Evolutionary conservation across 306 rosid genomes (phyloP), one percentile per base, ranked within the genome.

Genomic region (Trichosanthes truncata): DNA sequence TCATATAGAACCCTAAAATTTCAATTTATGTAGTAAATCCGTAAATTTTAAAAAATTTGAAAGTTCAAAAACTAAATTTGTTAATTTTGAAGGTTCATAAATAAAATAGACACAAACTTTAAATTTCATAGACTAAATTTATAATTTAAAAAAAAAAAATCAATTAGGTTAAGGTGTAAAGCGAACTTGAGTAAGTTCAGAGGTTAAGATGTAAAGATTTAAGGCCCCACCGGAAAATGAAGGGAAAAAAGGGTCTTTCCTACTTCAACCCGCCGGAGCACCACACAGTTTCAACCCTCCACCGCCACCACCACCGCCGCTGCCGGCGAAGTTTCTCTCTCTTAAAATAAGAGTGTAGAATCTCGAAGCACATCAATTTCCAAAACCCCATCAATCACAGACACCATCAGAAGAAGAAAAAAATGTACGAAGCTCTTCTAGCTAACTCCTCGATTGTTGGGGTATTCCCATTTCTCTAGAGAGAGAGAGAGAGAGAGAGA

Each of bases 401-500:
- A 3, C 18, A 10, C 17, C 36, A 35, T 1, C 5, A 36, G 40
- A 3, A 49, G 14, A 49, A 49, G 14, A 49, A 9, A 10, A 57
- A 57, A 10, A 23, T 0, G 63, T 57, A 57, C 6, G 63, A 57
- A 23, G 14, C 1, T 21, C 33, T 29, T 29, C 40, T 36, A 23
- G 14, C 4, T 23, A 9, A 10, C 33, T 57, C 63, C 63, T 57
- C 63, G 63, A 57, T 57, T 57, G 29, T 9, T 57, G 63, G 33
- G 63, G 63, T 6, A 56, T 4, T 56, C 29, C 29, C 29, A 21
- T 56, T 56, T 56, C 14, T 59, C 17, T 9, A 21, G 35, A 45
- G 69, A 57, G 46, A 49, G 80, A 57, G 46, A 49, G 80, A 57
- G 46, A 49, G 80, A 57, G 46, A 49, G 80, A 21, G 35, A 45